Percentiles rank a stretch among this genome's conserved stretches.
phyloP scores from a whole-genome alignment of 129 eudicot species.

The Flaveria robusta region DNA sequence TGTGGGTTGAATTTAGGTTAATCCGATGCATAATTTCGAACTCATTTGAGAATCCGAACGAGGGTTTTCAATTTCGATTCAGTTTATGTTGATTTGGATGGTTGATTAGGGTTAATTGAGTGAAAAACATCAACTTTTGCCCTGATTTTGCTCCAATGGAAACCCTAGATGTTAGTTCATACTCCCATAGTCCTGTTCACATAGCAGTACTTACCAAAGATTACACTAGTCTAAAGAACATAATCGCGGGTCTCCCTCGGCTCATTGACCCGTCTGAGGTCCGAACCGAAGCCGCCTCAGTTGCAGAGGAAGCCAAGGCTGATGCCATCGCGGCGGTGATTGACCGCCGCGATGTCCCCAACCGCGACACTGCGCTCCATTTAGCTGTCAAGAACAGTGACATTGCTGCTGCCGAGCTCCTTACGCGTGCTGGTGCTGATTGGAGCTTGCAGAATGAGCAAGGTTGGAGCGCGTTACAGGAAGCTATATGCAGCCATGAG shows the following conservation, averaged over 20 bases:
- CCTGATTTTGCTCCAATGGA: slow-evolving; percentile 30
- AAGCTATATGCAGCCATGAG: slow-evolving; percentile 48
- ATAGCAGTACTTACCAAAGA: slow-evolving; percentile 44
- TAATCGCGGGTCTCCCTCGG: slow-evolving; percentile 43
- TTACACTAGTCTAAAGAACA: slow-evolving; percentile 31
- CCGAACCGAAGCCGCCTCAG: slow-evolving; percentile 36
- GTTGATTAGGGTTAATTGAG: slow-evolving; percentile 19
- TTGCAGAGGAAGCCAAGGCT: slow-evolving; percentile 45
- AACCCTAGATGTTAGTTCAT: slow-evolving; percentile 41
- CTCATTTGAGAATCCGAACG: too few relatives aligned
- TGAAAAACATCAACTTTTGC: neutral
- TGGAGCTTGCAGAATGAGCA: slow-evolving; percentile 58
- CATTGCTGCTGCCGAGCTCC: slow-evolving; percentile 40
- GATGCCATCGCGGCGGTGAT: slow-evolving; percentile 45
- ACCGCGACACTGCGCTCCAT: slow-evolving; percentile 57
- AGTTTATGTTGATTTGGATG: slow-evolving; percentile 15
- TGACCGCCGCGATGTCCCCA: slow-evolving; percentile 53
- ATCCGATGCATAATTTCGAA: neutral
- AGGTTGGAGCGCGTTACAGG: slow-evolving; percentile 58
- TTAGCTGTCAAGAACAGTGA: slow-evolving; percentile 46
- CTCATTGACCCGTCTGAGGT: slow-evolving; percentile 37
- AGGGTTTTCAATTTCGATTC: neutral
- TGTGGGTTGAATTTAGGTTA: slow-evolving; percentile 18
- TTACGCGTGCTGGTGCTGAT: slow-evolving; percentile 53
- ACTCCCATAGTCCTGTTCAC: slow-evolving; percentile 52